Conservation (phyloP, 2,329 filamentous ascomycete genomes). For the Diaporthe batatas region DNA sequence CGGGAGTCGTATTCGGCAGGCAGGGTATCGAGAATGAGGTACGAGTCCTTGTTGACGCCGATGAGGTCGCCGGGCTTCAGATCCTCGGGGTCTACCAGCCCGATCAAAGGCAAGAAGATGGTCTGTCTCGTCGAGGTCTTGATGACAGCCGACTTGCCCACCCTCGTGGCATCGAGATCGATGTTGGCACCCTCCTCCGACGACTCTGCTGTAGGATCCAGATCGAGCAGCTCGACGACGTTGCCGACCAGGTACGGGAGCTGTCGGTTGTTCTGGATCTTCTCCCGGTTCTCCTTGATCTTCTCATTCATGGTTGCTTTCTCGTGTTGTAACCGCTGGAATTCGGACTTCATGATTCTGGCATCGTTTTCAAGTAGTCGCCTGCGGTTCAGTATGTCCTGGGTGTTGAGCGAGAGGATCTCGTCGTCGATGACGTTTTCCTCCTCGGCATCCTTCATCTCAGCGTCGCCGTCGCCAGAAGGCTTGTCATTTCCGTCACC, state of each 20-base stretch:
- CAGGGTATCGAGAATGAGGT: constrained; percentile 94
- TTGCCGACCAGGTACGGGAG: constrained; percentile 98
- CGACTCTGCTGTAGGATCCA: constrained; percentile 95
- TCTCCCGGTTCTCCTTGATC: constrained; percentile 98
- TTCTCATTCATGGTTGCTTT: constrained; percentile 97
- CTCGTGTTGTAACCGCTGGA: constrained; percentile 92
- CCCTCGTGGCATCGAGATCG: constrained; percentile 94
- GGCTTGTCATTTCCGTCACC: constrained; percentile 68
- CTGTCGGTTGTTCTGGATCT: constrained; percentile 99
- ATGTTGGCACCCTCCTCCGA: constrained; percentile 99
- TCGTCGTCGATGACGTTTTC: constrained; percentile 92
- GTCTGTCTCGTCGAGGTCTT: constrained; percentile 99
- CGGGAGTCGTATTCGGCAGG: constrained; percentile 98
- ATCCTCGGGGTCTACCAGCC: constrained; percentile 93
- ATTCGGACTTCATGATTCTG: constrained; percentile 98
- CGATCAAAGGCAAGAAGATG: constrained; percentile 97
- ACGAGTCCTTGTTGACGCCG: constrained; percentile 99
- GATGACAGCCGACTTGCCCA: constrained; percentile 98
- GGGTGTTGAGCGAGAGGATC: constrained; percentile 91
- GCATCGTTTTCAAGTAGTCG: constrained; percentile 97
- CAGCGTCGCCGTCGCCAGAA: constrained; percentile 78
- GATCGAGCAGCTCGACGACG: constrained; percentile 95
- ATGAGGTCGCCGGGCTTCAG: constrained; percentile 97
- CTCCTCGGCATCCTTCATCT: constrained; percentile 88
- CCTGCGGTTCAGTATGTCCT: constrained; percentile 92